Percentiles rank a stretch among this genome's conserved stretches.
Evolutionary conservation across 257 asterid species (phyloP).

Genomic region (Penstemon eatonii): DNA sequence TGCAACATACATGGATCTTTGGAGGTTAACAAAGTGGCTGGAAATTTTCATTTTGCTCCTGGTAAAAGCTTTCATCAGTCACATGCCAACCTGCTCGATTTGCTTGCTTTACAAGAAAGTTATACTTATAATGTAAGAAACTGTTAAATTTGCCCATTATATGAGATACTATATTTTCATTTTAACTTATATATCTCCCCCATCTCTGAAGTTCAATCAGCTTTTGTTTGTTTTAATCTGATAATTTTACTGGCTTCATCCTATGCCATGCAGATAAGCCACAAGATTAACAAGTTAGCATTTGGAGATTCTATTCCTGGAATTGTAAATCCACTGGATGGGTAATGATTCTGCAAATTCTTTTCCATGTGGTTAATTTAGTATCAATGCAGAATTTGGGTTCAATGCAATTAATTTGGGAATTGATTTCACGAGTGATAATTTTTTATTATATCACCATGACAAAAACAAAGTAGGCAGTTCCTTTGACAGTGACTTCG

Average conservation of each 20-base stretch:
- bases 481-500: conserved; percentile 12
- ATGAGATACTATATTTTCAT: conserved; percentile 3
- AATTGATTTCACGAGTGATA: conserved; percentile 6
- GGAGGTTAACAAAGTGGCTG: conserved; percentile 97
- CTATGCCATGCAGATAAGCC: conserved; percentile 76
- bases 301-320: conserved; percentile 94
- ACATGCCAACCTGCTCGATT: conserved; percentile 47
- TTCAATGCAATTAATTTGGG: conserved; percentile 10
- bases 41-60: conserved; percentile 82
- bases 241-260: conserved; percentile 14
- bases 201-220: neutral
- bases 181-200: neutral
- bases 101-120: conserved; percentile 64
- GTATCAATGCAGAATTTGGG: neutral
- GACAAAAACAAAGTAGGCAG: neutral
- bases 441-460: neutral
- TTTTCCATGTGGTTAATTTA: neutral
- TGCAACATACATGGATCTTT: conserved; percentile 94
- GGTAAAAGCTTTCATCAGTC: conserved; percentile 88
- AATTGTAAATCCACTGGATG: conserved; percentile 85
- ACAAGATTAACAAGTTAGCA: conserved; percentile 78
- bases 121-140: conserved; percentile 59
- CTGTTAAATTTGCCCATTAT: conserved; percentile 6
- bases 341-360: conserved; percentile 53
- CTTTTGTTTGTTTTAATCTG: no score